phyloP scores from a whole-genome alignment of 768 basidiomycete species.

The Trichaptum fuscoviolaceum region DNA sequence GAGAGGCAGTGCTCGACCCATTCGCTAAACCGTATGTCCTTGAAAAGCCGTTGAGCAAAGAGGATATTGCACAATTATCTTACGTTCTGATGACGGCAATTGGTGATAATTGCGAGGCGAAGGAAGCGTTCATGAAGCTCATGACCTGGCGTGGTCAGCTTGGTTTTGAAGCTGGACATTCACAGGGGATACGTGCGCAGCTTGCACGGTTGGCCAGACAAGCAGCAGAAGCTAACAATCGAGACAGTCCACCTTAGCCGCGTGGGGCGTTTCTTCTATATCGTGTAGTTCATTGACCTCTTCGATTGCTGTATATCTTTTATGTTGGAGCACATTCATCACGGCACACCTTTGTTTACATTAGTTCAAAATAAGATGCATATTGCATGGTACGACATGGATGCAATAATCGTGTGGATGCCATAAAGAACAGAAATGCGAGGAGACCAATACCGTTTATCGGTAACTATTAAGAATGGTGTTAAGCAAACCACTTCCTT shows the following conservation, averaged over 20 bases:
- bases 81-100: neutral
- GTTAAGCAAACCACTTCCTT: neutral
- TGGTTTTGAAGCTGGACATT: neutral
- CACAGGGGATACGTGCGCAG: neutral
- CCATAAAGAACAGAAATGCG: slow-evolving; percentile 29
- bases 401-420: slow-evolving; percentile 14
- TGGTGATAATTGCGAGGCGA: neutral
- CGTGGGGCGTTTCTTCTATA: neutral
- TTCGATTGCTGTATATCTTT: neutral
- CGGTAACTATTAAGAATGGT: slow-evolving; percentile 57
- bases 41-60: neutral
- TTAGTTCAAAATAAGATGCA: slow-evolving; percentile 26
- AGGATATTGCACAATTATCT: neutral
- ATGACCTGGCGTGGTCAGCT: neutral
- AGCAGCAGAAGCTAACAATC: neutral
- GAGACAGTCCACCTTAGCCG: neutral
- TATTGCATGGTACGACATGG: slow-evolving; percentile 13
- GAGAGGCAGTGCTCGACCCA: neutral
- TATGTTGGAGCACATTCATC: neutral
- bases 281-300: neutral
- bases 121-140: neutral
- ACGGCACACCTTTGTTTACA: neutral
- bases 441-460: slow-evolving; percentile 40
- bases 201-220: neutral
- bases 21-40: neutral